These are phyloP conservation scores for Globisporangium cederbergense DNA, from an alignment of 352 stramenopile genomes.

Conservation along the genomic window DNA sequence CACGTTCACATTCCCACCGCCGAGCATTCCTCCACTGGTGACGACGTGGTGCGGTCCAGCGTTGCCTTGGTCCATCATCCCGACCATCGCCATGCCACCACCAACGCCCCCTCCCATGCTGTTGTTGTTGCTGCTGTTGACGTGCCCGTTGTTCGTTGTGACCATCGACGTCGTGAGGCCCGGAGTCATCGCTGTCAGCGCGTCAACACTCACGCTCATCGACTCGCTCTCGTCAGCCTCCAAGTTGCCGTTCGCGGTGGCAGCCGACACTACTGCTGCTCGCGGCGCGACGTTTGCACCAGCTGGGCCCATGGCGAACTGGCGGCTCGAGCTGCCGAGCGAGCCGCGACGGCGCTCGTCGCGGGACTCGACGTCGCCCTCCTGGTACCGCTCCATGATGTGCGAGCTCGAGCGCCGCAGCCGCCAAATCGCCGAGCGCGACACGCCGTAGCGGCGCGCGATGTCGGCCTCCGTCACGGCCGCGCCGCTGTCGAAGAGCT, in stretches of 20 bases:
- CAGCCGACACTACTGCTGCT: not conserved
- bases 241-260: not conserved
- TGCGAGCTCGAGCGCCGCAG: conserved; percentile 30
- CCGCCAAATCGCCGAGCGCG: conserved; percentile 40
- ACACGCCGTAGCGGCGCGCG: conserved; percentile 44
- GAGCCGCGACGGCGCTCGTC: conserved; percentile 33
- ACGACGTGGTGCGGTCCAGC: not conserved
- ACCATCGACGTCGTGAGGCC: conserved; percentile 4
- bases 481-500: conserved; percentile 39
- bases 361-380: conserved; percentile 35
- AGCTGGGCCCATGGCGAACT: not conserved
- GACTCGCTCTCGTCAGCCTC: conserved; percentile 3
- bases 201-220: conserved; percentile 1
- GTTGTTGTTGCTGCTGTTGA: not conserved
- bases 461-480: conserved; percentile 36
- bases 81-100: not conserved
- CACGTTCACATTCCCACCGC: not conserved
- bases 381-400: conserved; percentile 45
- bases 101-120: not conserved
- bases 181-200: conserved; percentile 6
- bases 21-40: not conserved
- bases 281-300: not conserved
- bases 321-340: conserved; percentile 6
- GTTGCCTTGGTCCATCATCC: conserved; percentile 4
- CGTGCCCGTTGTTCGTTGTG: not conserved